Evolutionary conservation across 352 stramenopile genomes (phyloP), one percentile per base, ranked within the genome.

Genomic region (Phytophthora agathidicida): DNA sequence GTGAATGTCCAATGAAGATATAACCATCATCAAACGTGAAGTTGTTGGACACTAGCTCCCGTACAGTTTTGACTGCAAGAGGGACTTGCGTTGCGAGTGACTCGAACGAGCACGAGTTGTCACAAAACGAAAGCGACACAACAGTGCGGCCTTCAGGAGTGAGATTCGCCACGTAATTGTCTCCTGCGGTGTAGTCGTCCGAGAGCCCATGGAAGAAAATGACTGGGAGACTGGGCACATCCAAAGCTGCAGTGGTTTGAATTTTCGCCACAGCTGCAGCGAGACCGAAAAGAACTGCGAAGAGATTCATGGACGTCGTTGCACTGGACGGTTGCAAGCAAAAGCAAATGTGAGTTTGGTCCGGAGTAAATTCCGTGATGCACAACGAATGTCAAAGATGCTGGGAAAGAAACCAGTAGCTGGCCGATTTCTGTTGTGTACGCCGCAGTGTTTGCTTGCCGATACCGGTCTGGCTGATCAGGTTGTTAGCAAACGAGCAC

Each of bases 151-250:
- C 36, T 58, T 49, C 49, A 35, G 27, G 37, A 6, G 27, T 59
- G 27, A 49, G 36, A 16, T 42, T 58, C 5, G 36, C 36, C 11
- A 49, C 36, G 19, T 23, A 48, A 10, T 58, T 58, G 4, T 58
- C 19, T 19, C 13, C 37, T 17, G 22, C 5, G 9, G 26, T 49
- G 36, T 39, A 38, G n/a, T 49, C 17, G 13, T 42, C 50, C 1
- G 22, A 46, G n/a, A 68, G 23, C 5, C 71, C 65, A 46, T 81
- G 68, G 52, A 81, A 79, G 49, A 77, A 80, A 43, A 83, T 54
- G 23, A 79, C 50, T 14, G 73, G 65, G 3, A 75, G 57, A 17
- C 26, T 43, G 13, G 32, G 27, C 7, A 35, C 19, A 5, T 54
- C 22, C 11, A 20, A 39, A 24, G 32, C 30, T 11, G 20, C n/a